phyloP scores from a whole-genome alignment of 2,329 filamentous ascomycete genomes.

The Rhinocladiella similis region DNA sequence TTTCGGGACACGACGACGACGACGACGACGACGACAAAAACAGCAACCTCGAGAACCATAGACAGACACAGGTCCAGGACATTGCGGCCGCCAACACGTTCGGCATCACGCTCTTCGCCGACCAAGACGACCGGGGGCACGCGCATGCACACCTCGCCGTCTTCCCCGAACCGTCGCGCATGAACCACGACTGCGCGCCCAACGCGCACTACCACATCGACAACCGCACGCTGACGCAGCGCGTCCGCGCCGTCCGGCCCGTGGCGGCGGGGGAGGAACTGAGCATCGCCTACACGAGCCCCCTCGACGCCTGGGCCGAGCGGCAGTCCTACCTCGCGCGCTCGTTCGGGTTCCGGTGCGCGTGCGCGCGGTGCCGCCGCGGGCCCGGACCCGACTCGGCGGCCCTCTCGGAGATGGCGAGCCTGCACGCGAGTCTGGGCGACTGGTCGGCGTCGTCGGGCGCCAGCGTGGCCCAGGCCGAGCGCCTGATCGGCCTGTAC shows the following conservation, averaged over 20 bases:
- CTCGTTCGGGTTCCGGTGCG: conserved; percentile 19
- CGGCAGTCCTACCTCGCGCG: conserved; percentile 14
- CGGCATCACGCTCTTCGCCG: conserved; percentile 3
- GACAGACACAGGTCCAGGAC: conserved; percentile 12
- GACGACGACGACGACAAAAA: too few relatives aligned
- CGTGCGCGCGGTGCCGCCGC: conserved; percentile 14
- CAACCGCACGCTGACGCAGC: conserved; percentile 5
- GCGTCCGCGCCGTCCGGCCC: conserved; percentile 50
- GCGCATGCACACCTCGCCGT: conserved; percentile 16
- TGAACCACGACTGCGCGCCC: conserved; percentile 24
- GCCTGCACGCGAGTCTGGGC: conserved; percentile 9
- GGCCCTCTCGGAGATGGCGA: conserved; percentile 8
- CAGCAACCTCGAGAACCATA: too few relatives aligned
- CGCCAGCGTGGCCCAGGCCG: conserved; percentile 9
- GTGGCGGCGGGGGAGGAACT: conserved; percentile 90
- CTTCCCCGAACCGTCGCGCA: conserved; percentile 20
- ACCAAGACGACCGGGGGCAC: too few relatives aligned
- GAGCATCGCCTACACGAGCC: conserved; percentile 73
- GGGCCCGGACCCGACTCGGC: conserved; percentile 3
- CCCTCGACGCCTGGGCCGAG: conserved; percentile 3
- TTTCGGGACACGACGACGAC: not conserved
- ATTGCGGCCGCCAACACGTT: conserved; percentile 21
- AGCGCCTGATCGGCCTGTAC: conserved; percentile 14
- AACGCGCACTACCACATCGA: conserved; percentile 17
- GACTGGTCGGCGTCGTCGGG: conserved; percentile 9